Conservation (phyloP, 1,139 yeast genomes). For the Taiozyma onychis region DNA sequence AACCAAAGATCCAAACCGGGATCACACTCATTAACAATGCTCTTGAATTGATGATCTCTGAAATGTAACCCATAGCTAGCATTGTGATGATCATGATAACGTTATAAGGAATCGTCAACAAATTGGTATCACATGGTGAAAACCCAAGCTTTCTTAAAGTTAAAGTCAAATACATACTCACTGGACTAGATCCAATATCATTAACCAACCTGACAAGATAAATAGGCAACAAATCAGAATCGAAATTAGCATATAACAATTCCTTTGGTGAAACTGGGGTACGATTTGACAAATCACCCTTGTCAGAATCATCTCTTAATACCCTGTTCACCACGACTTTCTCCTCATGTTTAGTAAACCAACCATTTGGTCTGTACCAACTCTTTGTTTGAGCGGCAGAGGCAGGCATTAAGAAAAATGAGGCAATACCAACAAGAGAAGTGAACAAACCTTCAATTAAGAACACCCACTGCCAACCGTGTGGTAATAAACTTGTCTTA, state of each 20-base stretch:
- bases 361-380: conserved; percentile 46
- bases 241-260: conserved; percentile 37
- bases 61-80: conserved; percentile 34
- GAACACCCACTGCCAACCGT: conserved; percentile 53
- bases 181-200: conserved; percentile 34
- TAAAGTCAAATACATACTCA: conserved; percentile 40
- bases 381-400: conserved; percentile 44
- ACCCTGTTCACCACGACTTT: conserved; percentile 55
- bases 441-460: conserved; percentile 51
- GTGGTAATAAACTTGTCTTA: conserved; percentile 26
- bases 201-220: conserved; percentile 43
- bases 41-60: conserved; percentile 36
- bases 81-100: conserved; percentile 34
- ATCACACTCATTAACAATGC: conserved; percentile 31
- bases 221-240: conserved; percentile 57
- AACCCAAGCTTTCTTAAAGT: conserved; percentile 40
- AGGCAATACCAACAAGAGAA: conserved; percentile 40
- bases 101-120: conserved; percentile 46
- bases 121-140: conserved; percentile 41
- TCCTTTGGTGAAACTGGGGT: conserved; percentile 42
- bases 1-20: conserved; percentile 26
- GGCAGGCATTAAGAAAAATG: conserved; percentile 51
- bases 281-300: conserved; percentile 64
- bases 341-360: conserved; percentile 54
- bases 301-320: conserved; percentile 59